Evolutionary conservation across 2,329 filamentous ascomycete genomes (phyloP).

Genomic region (Diplodia corticola): DNA sequence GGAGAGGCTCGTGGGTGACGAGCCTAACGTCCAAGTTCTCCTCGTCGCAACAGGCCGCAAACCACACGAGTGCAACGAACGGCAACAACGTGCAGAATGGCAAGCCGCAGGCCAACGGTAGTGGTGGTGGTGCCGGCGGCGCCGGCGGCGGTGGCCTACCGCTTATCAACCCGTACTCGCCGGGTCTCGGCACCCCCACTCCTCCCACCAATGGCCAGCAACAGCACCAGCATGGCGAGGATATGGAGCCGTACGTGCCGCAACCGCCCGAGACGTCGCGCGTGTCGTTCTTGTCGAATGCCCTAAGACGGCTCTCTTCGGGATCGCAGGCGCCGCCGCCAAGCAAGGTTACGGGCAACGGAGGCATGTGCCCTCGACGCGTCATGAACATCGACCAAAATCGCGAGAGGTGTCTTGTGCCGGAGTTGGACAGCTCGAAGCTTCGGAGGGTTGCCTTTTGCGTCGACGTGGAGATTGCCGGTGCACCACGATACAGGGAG

Average conservation of each 20-base stretch:
- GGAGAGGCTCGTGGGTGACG: slow-evolving; percentile 85
- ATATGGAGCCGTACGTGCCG: slow-evolving; percentile 65
- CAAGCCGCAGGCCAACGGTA: slow-evolving; percentile 27
- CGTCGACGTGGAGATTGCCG: slow-evolving; percentile 95
- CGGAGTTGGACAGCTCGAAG: slow-evolving; percentile 77
- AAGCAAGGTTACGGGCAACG: slow-evolving; percentile 49
- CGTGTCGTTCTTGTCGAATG: slow-evolving; percentile 74
- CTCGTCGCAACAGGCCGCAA: slow-evolving; percentile 49
- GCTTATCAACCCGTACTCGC: slow-evolving; percentile 29
- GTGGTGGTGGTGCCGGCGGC: slow-evolving; percentile 25
- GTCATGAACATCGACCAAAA: slow-evolving; percentile 82
- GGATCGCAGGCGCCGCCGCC: slow-evolving; percentile 27
- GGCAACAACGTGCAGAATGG: slow-evolving; percentile 2
- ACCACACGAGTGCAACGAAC: not conserved
- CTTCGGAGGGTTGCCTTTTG: slow-evolving; percentile 89
- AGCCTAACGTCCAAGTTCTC: slow-evolving; percentile 93
- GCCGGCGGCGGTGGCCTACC: slow-evolving; percentile 26
- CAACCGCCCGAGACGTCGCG: slow-evolving; percentile 70
- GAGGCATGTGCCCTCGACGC: slow-evolving; percentile 75
- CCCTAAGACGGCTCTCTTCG: slow-evolving; percentile 79
- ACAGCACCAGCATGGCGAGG: slow-evolving; percentile 31
- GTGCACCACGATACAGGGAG: slow-evolving; percentile 70
- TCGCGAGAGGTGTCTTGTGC: slow-evolving; percentile 75
- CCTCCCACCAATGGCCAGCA: slow-evolving; percentile 53
- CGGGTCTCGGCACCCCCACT: slow-evolving; percentile 44